phyloP scores from a whole-genome alignment of 768 basidiomycete genomes.

The Tulasnella sp. region DNA sequence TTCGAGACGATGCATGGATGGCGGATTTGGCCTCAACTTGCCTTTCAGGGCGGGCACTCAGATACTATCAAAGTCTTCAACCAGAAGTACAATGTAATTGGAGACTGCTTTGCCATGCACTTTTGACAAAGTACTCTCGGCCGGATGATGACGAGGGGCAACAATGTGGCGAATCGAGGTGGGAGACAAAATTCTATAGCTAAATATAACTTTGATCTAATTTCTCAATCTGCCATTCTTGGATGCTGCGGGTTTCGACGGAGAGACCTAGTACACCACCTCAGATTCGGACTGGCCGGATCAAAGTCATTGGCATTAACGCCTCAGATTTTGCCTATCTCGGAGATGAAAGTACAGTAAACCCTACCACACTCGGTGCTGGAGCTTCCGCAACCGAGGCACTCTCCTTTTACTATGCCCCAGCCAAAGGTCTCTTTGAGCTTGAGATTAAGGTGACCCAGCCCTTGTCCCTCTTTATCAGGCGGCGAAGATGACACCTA shows the following conservation, averaged over 20 bases:
- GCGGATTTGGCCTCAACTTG: neutral
- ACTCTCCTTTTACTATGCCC: neutral
- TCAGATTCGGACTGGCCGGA: neutral
- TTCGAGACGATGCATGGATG: neutral
- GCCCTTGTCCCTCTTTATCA: no score
- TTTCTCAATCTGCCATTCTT: no score
- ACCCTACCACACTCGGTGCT: neutral
- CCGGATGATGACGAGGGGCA: no score
- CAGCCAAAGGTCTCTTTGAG: neutral
- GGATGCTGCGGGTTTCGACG: no score
- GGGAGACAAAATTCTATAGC: no score
- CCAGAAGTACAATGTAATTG: neutral
- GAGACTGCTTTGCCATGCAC: neutral
- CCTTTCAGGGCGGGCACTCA: neutral
- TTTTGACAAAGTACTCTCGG: no score
- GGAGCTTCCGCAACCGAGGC: neutral
- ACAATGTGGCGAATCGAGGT: no score
- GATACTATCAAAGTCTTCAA: neutral
- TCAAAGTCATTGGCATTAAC: neutral
- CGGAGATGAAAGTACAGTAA: neutral
- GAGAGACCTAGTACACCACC: no score
- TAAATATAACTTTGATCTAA: no score
- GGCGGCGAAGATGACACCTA: no score
- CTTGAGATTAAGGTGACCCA: neutral
- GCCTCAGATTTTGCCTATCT: neutral